phyloP scores from a whole-genome alignment of 345 rosid species.

The Mallotus nudiflorus region DNA sequence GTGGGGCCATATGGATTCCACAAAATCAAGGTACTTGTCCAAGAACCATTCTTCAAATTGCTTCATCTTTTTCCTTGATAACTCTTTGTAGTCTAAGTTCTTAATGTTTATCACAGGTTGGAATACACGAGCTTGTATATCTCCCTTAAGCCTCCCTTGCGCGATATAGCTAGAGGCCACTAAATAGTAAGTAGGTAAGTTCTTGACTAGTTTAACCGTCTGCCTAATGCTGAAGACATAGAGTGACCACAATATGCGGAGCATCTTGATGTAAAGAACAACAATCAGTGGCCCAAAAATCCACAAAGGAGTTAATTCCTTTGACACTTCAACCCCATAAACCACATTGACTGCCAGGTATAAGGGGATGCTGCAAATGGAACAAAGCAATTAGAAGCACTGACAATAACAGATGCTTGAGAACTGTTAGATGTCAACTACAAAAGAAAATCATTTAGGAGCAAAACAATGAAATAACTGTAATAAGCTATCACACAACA shows the following conservation, averaged over 20 bases:
- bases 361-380: slow-evolving; percentile 60
- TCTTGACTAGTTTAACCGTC: slow-evolving; percentile 48
- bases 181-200: slow-evolving; percentile 56
- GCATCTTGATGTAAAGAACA: slow-evolving; percentile 66
- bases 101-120: slow-evolving; percentile 58
- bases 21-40: slow-evolving; percentile 74
- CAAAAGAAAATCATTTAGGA: background rate
- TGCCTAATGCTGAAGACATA: slow-evolving; percentile 76
- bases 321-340: slow-evolving; percentile 76
- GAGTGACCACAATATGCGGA: slow-evolving; percentile 60
- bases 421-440: background rate
- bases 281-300: slow-evolving; percentile 69
- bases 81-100: slow-evolving; percentile 65
- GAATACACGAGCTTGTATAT: slow-evolving; percentile 40
- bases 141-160: slow-evolving; percentile 68
- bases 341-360: slow-evolving; percentile 57
- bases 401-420: background rate
- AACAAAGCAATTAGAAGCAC: slow-evolving; percentile 23
- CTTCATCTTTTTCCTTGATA: slow-evolving; percentile 49
- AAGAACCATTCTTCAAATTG: slow-evolving; percentile 56
- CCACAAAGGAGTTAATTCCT: slow-evolving; percentile 85
- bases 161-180: slow-evolving; percentile 50
- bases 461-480: background rate
- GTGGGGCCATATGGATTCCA: slow-evolving; percentile 91
- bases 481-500: background rate